Conservation (phyloP, 805 yeast species). For the Wickerhamomyces silvicola region DNA sequence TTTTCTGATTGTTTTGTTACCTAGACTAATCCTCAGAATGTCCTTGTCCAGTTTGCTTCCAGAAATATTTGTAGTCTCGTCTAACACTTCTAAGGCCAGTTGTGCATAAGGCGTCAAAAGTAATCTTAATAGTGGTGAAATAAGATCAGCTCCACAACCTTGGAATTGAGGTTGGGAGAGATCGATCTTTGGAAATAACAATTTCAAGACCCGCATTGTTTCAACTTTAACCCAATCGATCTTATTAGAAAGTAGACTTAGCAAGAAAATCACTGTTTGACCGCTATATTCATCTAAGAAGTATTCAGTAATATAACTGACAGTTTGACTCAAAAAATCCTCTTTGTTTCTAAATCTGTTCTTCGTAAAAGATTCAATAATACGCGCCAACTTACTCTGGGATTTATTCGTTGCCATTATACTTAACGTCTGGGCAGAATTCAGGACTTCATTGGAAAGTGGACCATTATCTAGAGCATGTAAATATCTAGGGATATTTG, state of each 20-base stretch:
- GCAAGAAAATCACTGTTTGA: slow-evolving; percentile 62
- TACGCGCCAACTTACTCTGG: slow-evolving; percentile 56
- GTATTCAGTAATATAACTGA: slow-evolving; percentile 56
- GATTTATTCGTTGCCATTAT: slow-evolving; percentile 53
- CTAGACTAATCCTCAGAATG: slow-evolving; percentile 85
- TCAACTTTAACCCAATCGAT: slow-evolving; percentile 75
- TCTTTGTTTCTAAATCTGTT: slow-evolving; percentile 81
- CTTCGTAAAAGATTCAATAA: slow-evolving; percentile 70
- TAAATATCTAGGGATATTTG: slow-evolving; percentile 78
- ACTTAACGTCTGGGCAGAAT: slow-evolving; percentile 51
- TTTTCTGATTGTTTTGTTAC: slow-evolving; percentile 68
- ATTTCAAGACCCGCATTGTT: slow-evolving; percentile 68
- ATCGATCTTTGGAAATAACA: slow-evolving; percentile 72
- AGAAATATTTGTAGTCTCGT: slow-evolving; percentile 76
- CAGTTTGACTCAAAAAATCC: slow-evolving; percentile 80
- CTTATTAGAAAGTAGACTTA: slow-evolving; percentile 76
- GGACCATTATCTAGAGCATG: slow-evolving; percentile 65
- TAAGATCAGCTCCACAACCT: slow-evolving; percentile 91
- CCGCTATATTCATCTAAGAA: slow-evolving; percentile 75
- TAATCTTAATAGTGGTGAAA: slow-evolving; percentile 81
- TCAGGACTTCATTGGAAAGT: slow-evolving; percentile 41
- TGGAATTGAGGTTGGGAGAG: slow-evolving; percentile 69
- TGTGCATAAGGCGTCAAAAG: slow-evolving; percentile 81
- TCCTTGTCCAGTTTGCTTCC: slow-evolving; percentile 90
- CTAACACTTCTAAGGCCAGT: slow-evolving; percentile 83